Evolutionary conservation across 257 asterid species (phyloP), one percentile per base, ranked within the genome.

Genomic region (Fraxinus cuspidata): DNA sequence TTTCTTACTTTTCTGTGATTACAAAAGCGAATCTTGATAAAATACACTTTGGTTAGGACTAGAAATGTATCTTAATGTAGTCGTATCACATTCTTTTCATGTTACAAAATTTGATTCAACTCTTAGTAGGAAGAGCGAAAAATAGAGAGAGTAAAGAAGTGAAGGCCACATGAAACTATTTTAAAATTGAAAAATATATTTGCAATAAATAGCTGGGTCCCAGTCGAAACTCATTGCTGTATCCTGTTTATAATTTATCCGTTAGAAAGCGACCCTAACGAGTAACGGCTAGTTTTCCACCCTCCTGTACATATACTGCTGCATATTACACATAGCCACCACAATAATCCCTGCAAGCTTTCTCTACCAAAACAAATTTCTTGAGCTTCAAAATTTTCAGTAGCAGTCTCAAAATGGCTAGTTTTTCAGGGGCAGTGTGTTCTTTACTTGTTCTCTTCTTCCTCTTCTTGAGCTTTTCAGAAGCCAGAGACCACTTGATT

Each of bases 401-500:
- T 7, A 56, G 5, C 67, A 60, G 12, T 23, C 15, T 60, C 28
- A 37, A 42, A 78, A 78, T 74, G 81, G 76, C 81, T 78, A 58
- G 47, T 77, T 70, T 70, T 37, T 60, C 25, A 81, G 88, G 85
- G 91, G 87, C 88, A 1, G 72, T 7, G 19, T 37, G 70, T 47
- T 75, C 80, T 77, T 73, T 85, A 38, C 12, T 81, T 7, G 73
- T 82, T 11, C 35, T 87, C 16, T 6, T 65, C 40, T 44, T 71
- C 81, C 16, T 80, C 37, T 31, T 71, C 58, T 58, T 81, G 70
- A 79, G 92, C 83, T 85, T 74, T 47, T 35, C 93, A 9, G 92
- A 92, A 53, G 93, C 90, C 12, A 82, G 91, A 80, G 95, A 86
- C 4, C 87, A 79, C 78, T 32, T 88, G 65, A 85, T 94, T 72